Conservation (phyloP, 2,329 filamentous ascomycete genomes). For the Trichophaea hybrida region DNA sequence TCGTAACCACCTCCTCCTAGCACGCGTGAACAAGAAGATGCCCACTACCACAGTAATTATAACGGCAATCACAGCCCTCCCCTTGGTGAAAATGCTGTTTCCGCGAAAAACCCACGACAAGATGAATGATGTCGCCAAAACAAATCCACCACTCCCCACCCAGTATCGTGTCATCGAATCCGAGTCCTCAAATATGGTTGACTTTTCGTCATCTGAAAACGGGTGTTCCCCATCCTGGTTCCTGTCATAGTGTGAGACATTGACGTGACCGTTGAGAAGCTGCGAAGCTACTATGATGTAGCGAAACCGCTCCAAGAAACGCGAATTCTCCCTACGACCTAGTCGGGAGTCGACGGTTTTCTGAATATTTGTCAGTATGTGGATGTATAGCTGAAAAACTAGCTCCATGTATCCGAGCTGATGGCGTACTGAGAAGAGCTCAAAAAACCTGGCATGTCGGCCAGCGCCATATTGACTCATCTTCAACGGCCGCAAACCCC, state of each 20-base stretch:
- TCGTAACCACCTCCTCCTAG: conserved; percentile 67
- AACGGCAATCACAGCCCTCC: conserved; percentile 38
- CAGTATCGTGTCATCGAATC: conserved; percentile 20
- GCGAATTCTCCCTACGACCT: conserved; percentile 62
- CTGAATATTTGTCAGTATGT: conserved; percentile 32
- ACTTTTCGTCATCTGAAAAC: conserved; percentile 32
- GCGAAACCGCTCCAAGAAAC: conserved; percentile 82
- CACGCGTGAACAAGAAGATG: conserved; percentile 52
- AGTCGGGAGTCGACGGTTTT: conserved; percentile 57
- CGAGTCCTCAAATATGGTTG: conserved; percentile 17
- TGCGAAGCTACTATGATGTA: conserved; percentile 89
- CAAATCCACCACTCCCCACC: conserved; percentile 24
- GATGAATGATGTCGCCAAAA: conserved; percentile 23
- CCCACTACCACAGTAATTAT: conserved; percentile 41
- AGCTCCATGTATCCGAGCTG: neutral
- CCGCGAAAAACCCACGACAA: conserved; percentile 24
- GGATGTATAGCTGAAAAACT: neutral
- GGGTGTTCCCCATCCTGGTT: conserved; percentile 9
- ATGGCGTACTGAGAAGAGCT: conserved; percentile 22
- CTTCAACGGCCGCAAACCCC: conserved; percentile 13
- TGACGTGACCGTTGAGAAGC: conserved; percentile 58
- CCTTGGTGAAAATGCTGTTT: conserved; percentile 44
- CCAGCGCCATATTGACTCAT: conserved; percentile 17
- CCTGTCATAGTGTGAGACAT: conserved; percentile 34
- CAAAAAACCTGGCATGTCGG: conserved; percentile 16